Evolutionary conservation across 2,329 filamentous ascomycete species (phyloP), one percentile per base, ranked within the genome.

Genomic region (Didymella exigua): DNA sequence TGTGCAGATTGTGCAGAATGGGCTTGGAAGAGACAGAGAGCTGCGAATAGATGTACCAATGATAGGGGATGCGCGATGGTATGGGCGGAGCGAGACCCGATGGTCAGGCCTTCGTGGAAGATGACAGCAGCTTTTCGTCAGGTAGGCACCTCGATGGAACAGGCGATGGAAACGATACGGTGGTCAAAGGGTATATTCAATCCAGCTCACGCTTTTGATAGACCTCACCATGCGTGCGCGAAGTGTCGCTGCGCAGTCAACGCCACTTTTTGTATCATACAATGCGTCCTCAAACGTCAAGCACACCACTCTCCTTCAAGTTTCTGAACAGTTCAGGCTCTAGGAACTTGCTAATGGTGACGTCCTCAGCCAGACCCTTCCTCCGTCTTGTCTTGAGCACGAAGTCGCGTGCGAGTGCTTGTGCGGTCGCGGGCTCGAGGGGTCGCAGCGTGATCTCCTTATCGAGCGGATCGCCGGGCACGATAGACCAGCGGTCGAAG

Each of bases 401-500:
- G 76, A 99, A 98, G 75, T 99, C 95, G 58, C 95, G 84, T 1
- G 95, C 95, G 43, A 93, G 96, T 19, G 90, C 92, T 79, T 96
- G 91, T 46, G 91, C 90, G 49, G 84, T 85, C 1, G 95, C 95
- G 60, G 93, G 91, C 76, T 98, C 93, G 61, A 99, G 80, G 5
- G 93, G 91, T 44, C 90, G 83, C 51, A 95, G 80, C 62, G 91
- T 86, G 59, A 96, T 87, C 58, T 92, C 89, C 69, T 88, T 89
- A 75, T 99, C 95, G 29, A 99, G 83, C 34, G 95, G 95, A 75
- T 99, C 95, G 50, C 95, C 95, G 1, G 95, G 95, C 1, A 99
- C 93, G 58, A 98, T 91, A 69, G 85, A 92, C 95, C 95, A 99
- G 62, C 90, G 87, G 72, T 99, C 95, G 75, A 99, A 99, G 11